Percentiles rank a stretch among this genome's conserved stretches.
Conservation (phyloP, 2,329 filamentous ascomycete species). For the Fusarium brachygibbosum region DNA sequence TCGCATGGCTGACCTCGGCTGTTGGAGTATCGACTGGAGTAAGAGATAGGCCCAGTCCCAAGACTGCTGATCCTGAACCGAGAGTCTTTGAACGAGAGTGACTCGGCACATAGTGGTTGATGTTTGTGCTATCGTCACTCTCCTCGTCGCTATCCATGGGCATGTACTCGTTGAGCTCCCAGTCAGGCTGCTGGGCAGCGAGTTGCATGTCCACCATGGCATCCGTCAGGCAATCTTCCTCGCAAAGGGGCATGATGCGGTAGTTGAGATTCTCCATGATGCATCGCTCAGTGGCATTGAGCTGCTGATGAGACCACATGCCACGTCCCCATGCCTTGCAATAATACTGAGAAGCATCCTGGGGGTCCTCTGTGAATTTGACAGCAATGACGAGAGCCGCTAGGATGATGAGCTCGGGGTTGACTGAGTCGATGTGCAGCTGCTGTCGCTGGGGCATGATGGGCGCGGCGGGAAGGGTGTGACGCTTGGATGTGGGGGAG, state of each 20-base stretch:
- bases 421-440: slow-evolving; percentile 71
- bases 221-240: slow-evolving; percentile 68
- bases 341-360: slow-evolving; percentile 68
- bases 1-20: slow-evolving; percentile 23
- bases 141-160: slow-evolving; percentile 51
- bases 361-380: slow-evolving; percentile 74
- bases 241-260: slow-evolving; percentile 71
- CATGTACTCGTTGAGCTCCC: slow-evolving; percentile 48
- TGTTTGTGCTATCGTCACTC: slow-evolving; percentile 42
- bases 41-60: slow-evolving; percentile 46
- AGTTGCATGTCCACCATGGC: slow-evolving; percentile 75
- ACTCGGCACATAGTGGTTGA: slow-evolving; percentile 47
- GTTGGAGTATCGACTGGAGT: slow-evolving; percentile 48
- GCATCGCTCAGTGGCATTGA: slow-evolving; percentile 73
- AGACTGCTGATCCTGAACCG: slow-evolving; percentile 39
- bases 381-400: slow-evolving; percentile 72
- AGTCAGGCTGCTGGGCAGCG: slow-evolving; percentile 58
- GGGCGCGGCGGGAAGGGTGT: slow-evolving; percentile 62
- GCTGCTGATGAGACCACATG: slow-evolving; percentile 71
- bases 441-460: slow-evolving; percentile 53
- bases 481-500: slow-evolving; percentile 57
- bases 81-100: slow-evolving; percentile 57
- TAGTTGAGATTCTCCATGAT: slow-evolving; percentile 75
- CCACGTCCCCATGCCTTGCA: slow-evolving; percentile 66
- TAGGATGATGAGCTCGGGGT: slow-evolving; percentile 74